Percentiles rank a stretch among this genome's conserved stretches.
Conservation (phyloP, 169 alveolate genomes). For the Cryptosporidium felis region DNA sequence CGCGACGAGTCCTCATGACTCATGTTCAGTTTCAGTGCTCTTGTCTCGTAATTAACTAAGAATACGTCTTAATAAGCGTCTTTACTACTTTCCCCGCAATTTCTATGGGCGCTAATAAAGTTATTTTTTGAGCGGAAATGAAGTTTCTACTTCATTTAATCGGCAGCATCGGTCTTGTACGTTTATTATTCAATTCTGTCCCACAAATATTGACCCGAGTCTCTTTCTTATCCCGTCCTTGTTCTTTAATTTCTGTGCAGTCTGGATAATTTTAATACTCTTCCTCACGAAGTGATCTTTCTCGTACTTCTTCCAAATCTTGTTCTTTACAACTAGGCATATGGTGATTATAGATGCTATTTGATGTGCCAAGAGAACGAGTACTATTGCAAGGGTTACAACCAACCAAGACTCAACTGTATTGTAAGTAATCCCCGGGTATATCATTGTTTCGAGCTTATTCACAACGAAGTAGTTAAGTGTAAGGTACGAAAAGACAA, state of each 20-base stretch:
- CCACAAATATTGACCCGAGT: constrained; percentile 48
- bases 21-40: not conserved
- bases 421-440: constrained; percentile 65
- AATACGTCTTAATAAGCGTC: constrained; percentile 60
- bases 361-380: constrained; percentile 59
- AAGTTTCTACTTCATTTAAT: too few species aligned
- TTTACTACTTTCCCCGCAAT: constrained; percentile 35
- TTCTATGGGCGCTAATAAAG: not conserved
- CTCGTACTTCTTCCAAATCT: constrained; percentile 27
- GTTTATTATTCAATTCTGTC: too few species aligned
- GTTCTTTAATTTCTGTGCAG: constrained; percentile 32
- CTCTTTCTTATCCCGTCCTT: constrained; percentile 48
- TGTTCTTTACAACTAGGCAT: constrained; percentile 24
- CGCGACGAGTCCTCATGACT: constrained; percentile 62
- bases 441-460: constrained; percentile 51
- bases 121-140: too few species aligned
- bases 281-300: constrained; percentile 29
- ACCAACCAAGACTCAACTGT: constrained; percentile 61
- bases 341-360: constrained; percentile 37
- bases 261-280: not conserved
- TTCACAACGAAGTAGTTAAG: constrained; percentile 40
- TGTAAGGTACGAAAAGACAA: constrained; percentile 9
- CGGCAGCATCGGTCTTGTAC: too few species aligned
- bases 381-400: constrained; percentile 20
- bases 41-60: constrained; percentile 47